phyloP scores from a whole-genome alignment of 345 rosid species.

The Barbarea vulgaris region DNA sequence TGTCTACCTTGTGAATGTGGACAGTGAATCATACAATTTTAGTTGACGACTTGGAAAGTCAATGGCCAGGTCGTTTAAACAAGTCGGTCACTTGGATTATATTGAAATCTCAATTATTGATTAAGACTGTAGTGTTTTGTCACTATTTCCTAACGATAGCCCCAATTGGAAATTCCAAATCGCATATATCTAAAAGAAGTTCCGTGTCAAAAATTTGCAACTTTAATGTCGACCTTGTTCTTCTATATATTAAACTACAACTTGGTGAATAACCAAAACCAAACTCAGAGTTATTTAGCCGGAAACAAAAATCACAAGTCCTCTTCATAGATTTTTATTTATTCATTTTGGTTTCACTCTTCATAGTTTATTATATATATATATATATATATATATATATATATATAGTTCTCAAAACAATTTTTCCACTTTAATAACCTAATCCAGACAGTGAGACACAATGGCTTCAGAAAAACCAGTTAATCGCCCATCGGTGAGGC shows the following conservation, averaged over 20 bases:
- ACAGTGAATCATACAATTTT: background rate
- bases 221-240: constrained; percentile 1
- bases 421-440: background rate
- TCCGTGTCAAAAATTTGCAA: background rate
- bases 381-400: no score
- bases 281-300: background rate
- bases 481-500: constrained; percentile 23
- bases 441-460: background rate
- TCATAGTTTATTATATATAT: background rate
- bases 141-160: background rate
- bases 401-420: no score
- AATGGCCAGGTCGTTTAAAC: background rate
- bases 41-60: constrained; percentile 30
- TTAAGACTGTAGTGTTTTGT: constrained; percentile 14
- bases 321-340: background rate
- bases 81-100: constrained; percentile 1
- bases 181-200: background rate
- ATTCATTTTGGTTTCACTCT: no score
- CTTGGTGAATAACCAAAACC: background rate
- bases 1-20: background rate
- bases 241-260: constrained; percentile 8
- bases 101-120: background rate
- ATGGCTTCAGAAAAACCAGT: constrained; percentile 27
- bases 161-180: background rate
- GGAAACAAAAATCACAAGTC: constrained; percentile 1